Percentiles rank a stretch among this genome's conserved stretches.
Conservation (phyloP, 1,139 yeast species). For the Hansenula sp. region DNA sequence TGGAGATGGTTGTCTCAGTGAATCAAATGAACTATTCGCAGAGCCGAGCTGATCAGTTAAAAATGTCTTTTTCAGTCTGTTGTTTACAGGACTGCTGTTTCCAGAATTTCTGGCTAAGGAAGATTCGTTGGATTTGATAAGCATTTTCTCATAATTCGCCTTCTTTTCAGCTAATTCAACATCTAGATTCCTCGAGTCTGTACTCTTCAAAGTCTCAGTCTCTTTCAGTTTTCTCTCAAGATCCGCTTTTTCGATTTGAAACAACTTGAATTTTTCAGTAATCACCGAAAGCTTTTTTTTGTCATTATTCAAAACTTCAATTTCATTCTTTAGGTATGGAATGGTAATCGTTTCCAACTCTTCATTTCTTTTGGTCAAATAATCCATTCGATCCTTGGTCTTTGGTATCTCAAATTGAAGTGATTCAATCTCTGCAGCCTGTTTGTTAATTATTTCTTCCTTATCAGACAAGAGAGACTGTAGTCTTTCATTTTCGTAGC, state of each 20-base stretch:
- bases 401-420: conserved; percentile 24
- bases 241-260: conserved; percentile 25
- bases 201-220: neutral
- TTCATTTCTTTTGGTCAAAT: conserved; percentile 37
- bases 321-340: conserved; percentile 39
- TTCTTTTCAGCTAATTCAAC: conserved; percentile 1
- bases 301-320: conserved; percentile 24
- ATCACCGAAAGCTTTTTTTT: conserved; percentile 13
- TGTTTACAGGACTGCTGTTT: neutral
- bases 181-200: neutral
- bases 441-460: conserved; percentile 40
- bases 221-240: conserved; percentile 11
- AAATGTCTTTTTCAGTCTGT: neutral
- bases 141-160: conserved; percentile 1
- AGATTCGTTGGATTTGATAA: conserved; percentile 4
- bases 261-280: conserved; percentile 21
- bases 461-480: conserved; percentile 42
- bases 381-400: conserved; percentile 36
- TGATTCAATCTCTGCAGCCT: conserved; percentile 22
- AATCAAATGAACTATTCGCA: neutral
- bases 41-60: neutral
- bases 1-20: conserved; percentile 1
- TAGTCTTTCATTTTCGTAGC: conserved; percentile 52
- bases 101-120: no score
- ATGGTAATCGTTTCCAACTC: conserved; percentile 37